Conservation (phyloP, 306 rosid species). For the Trifolium repens region DNA sequence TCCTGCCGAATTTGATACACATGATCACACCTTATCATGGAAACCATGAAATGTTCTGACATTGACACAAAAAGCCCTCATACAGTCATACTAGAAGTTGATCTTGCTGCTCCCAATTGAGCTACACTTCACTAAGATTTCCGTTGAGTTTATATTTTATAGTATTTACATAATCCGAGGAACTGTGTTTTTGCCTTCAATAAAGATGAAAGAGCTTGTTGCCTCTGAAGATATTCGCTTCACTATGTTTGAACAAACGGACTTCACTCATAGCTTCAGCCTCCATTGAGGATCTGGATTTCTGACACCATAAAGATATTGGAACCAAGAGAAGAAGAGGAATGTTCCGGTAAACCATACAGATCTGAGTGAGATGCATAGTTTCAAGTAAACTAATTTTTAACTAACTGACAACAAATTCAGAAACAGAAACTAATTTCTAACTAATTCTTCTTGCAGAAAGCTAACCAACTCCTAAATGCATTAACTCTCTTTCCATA, state of each 20-base stretch:
- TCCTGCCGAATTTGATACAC: background rate
- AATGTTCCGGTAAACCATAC: background rate
- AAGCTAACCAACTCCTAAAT: background rate
- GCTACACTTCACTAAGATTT: background rate
- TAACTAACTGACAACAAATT: background rate
- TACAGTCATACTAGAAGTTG: slow-evolving; percentile 1
- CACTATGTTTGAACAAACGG: background rate
- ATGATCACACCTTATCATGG: background rate
- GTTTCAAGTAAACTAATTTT: background rate
- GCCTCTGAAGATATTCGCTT: background rate
- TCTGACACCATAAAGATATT: background rate
- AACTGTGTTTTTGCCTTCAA: background rate
- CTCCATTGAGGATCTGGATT: background rate
- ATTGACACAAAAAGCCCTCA: background rate
- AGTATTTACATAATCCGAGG: background rate
- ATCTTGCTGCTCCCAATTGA: slow-evolving; percentile 1
- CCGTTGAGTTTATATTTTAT: background rate
- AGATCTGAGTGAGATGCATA: background rate
- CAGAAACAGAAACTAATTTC: background rate
- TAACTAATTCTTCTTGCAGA: background rate
- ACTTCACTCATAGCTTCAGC: background rate
- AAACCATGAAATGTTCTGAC: background rate
- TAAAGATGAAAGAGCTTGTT: background rate
- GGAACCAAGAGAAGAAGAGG: background rate
- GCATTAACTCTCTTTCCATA: slow-evolving; percentile 9